Evolutionary conservation across 2,329 filamentous ascomycete species (phyloP), one percentile per base, ranked within the genome.

Genomic region (Niveomyces coronatus): DNA sequence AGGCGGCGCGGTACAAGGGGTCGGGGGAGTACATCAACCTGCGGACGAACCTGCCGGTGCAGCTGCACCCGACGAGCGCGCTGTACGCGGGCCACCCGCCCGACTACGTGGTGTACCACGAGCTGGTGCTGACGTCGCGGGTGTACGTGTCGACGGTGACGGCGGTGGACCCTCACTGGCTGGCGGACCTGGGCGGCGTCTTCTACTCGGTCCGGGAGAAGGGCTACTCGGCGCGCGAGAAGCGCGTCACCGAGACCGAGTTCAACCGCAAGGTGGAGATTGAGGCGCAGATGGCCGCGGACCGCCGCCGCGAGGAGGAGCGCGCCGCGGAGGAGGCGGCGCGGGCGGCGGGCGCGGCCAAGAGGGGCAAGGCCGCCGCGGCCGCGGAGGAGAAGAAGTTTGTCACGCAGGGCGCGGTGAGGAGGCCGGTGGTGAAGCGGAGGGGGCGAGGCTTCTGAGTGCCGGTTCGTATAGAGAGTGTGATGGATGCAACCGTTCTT

Each of bases 71-170:
- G 2, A 98, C 91, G 0, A 88, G 81, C 46, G 86, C 91, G 2
- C 72, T 98, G 1, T 96, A 95, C 55, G 91, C 91, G 1, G 91
- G 91, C 4, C 93, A 94, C 59, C 75, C 94, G 17, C 91, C 93
- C 1, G 91, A 98, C 56, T 96, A 96, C 54, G 86, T 98, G 37
- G 79, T 98, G 29, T 98, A 98, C 61, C 91, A 98, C 67, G 91
- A 98, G 61, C 75, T 98, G 42, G 94, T 98, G 50, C 76, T 98
- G 44, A 98, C 91, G 0, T 85, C 81, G 41, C 95, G 94, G 56
- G 91, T 96, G 57, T 98, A 96, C 65, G 95, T 98, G 79, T 93
- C 85, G 3, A 94, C 86, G 4, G 91, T 98, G 9, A 98, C 91
- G 4, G 78, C 86, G 1, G 91, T 98, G 2, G 91, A 98, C 57